Percentiles rank a stretch among this genome's conserved stretches.
Conservation (phyloP, 2,329 filamentous ascomycete species). For the Microcera coccophila region DNA sequence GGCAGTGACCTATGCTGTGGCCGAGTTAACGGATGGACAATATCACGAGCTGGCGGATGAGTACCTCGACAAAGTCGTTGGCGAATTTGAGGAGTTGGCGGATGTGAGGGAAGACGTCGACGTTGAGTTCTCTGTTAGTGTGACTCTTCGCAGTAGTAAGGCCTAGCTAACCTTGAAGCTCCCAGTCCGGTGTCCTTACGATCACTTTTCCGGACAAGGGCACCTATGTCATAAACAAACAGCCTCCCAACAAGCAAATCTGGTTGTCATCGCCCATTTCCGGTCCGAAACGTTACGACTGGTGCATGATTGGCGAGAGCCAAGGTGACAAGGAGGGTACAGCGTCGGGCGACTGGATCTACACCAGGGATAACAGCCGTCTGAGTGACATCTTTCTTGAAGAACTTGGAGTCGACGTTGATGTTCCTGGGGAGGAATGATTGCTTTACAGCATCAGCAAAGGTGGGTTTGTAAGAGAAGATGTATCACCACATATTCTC, state of each 20-base stretch:
- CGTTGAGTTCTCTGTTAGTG: conserved; percentile 79
- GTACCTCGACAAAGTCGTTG: conserved; percentile 60
- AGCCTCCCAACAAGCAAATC: conserved; percentile 95
- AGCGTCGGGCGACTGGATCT: conserved; percentile 76
- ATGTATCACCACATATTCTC: conserved; percentile 6
- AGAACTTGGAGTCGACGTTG: conserved; percentile 69
- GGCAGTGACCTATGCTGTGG: conserved; percentile 45
- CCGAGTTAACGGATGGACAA: conserved; percentile 62
- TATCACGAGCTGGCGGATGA: conserved; percentile 76
- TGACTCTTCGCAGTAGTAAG: background rate
- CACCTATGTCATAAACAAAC: conserved; percentile 95
- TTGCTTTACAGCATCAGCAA: background rate
- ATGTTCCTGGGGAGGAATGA: conserved; percentile 26
- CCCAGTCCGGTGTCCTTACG: conserved; percentile 79
- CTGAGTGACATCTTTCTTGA: conserved; percentile 68
- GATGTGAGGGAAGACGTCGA: conserved; percentile 75
- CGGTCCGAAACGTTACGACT: conserved; percentile 93
- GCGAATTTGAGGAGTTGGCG: conserved; percentile 66
- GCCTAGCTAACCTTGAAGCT: background rate
- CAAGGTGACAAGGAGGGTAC: conserved; percentile 74
- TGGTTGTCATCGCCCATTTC: conserved; percentile 91
- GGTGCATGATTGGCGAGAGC: conserved; percentile 68
- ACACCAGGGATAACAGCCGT: conserved; percentile 75
- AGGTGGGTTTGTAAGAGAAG: background rate
- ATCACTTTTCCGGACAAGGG: conserved; percentile 66